Base-by-base conservation (phyloP, 202 grass and related monocot genomes). In the Schoenoplectus triqueter region DNA sequence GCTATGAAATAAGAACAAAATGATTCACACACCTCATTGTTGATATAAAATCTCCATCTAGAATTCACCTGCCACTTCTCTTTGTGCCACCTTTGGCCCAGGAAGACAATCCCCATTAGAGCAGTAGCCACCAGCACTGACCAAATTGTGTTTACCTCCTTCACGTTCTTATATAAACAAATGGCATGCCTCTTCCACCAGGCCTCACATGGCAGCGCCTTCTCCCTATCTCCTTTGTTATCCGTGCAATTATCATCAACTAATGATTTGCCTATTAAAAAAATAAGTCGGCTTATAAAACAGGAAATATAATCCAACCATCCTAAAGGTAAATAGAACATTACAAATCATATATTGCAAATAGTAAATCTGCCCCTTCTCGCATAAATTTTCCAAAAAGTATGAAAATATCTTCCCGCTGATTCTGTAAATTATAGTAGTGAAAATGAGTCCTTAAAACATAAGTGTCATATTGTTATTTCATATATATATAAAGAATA, bases 151-250 rank as follows among this genome's bases (percentile, higher is more conserved):
- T 90, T 92, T 60, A 86, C 82, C 51, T 90, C 92, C 66, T 91
- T 97, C 67, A 89, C 90, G 59, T 90, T 90, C 19, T 69, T 88
- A 86, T 87, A 89, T 20, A 90, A 70, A 60, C 71, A 88, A 64
- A 64, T 73, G 1, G 87, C 84, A 78, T 89, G 90, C 75, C 87
- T 91, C 81, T 90, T 91, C 92, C 89, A 97, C 94, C 94, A 94
- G 79, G 90, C 86, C 87, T 91, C 84, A 87, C 86, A 91, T 80
- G 90, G 74, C 89, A 91, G 70, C 40, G 69, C 86, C 69, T 80
- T 54, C 7, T n/a, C 55, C 48, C 3, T 76, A 87, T 83, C 83
- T 77, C 85, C 82, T 81, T 68, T 41, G 5, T 62, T 70, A n/a
- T 83, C 46, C 22, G 15, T 56, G 81, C 48, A 21, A 55, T 83